Evolutionary conservation across 257 asterid species (phyloP), one percentile per base, ranked within the genome.

Genomic region (Verbascum thapsus): DNA sequence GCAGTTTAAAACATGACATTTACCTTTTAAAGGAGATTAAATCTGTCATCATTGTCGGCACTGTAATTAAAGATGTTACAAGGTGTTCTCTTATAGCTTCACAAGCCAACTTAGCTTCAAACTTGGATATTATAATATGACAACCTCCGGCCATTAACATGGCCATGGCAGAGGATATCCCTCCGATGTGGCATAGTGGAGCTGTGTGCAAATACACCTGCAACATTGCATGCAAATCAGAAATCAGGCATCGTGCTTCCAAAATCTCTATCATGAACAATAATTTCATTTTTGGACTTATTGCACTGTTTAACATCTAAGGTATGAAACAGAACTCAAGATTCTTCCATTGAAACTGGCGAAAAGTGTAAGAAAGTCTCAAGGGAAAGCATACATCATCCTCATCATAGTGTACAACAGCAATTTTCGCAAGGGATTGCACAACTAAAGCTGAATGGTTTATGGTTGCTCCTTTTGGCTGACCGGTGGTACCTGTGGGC

Each of bases 11-110:
- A 39, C 9, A 3, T 16, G 3, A 3, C 32, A 1, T 20, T 48
- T 76, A 90, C 94, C 88, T 74, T 45, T 61, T 67, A n/a, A 66
- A 53, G 55, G 86, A 68, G 67, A 86, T 76, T 6, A 92, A 61
- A 82, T 92, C 98, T 63, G 96, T 83, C 97, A 92, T 86, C 84
- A 92, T 88, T 2, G 97, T 74, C 5, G 98, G 98, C 3, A 92
- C 97, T 6, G 96, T 83, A 74, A 92, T 89, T 64, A 87, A 49
- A 58, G 94, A 83, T 30, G 96, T 88, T 23, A 92, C 88, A 2
- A 12, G 63, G 68, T 85, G 86, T 35, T 77, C 78, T 58, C 75
- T 72, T 38, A 92, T 85, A 66, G 89, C 82, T 71, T 73, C 81
- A 61, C 78, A 44, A 20, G 91, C 97, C 58, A 72, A 70, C 7